Evolutionary conservation across 192 early-diverging fungal species (phyloP).

Genomic region (Spizellomyces sp.): DNA sequence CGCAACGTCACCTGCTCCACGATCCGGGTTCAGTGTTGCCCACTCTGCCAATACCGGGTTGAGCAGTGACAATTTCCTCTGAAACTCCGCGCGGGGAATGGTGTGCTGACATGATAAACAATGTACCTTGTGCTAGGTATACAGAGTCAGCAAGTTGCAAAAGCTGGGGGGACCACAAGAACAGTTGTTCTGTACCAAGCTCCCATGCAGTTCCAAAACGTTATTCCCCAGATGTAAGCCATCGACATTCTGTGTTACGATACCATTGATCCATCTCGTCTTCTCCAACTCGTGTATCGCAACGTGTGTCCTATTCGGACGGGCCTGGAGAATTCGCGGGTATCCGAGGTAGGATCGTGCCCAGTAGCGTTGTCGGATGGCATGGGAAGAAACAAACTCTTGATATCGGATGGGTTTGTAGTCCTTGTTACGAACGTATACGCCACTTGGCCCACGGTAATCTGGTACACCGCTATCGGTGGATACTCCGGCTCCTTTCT

Average conservation of each 20-base stretch:
- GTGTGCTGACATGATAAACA: conserved; percentile 72
- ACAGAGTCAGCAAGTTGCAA: not conserved
- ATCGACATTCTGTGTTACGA: conserved; percentile 96
- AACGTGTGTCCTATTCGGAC: conserved; percentile 75
- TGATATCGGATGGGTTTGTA: conserved; percentile 87
- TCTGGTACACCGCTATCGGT: conserved; percentile 71
- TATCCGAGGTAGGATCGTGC: conserved; percentile 85
- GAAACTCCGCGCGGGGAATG: conserved; percentile 62
- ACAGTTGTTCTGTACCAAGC: conserved; percentile 42
- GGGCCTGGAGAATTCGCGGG: conserved; percentile 63
- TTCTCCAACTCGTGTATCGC: conserved; percentile 58
- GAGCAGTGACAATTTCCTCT: conserved; percentile 60
- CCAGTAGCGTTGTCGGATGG: conserved; percentile 86
- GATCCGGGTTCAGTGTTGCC: conserved; percentile 32
- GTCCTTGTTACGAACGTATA: conserved; percentile 50
- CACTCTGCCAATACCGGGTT: conserved; percentile 71
- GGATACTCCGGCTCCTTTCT: conserved; percentile 51
- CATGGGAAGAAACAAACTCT: conserved; percentile 60
- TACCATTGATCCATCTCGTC: conserved; percentile 40
- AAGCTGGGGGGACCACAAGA: too few relatives aligned
- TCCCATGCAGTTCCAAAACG: conserved; percentile 87
- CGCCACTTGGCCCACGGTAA: conserved; percentile 73
- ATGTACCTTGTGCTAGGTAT: conserved; percentile 52
- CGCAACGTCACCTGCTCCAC: conserved; percentile 34
- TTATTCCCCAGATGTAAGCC: conserved; percentile 64